Conservation (phyloP, 2,329 filamentous ascomycete species). For the Calonectria pseudoreteaudii region DNA sequence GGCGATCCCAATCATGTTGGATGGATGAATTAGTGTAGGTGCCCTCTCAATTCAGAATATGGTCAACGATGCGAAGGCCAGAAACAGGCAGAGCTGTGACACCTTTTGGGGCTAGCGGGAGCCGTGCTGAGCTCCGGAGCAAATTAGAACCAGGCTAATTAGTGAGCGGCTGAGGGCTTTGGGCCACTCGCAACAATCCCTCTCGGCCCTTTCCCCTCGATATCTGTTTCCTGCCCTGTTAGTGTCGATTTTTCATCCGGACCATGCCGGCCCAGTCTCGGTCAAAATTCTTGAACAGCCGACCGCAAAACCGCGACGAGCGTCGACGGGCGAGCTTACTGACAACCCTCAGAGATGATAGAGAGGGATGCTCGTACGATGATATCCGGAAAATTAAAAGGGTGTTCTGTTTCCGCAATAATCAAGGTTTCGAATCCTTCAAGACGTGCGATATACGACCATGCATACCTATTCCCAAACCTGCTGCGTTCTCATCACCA, state of each 20-base stretch:
- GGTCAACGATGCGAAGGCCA: neutral
- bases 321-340: neutral
- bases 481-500: neutral
- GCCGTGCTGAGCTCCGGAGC: neutral
- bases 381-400: neutral
- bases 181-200: neutral
- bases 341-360: neutral
- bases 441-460: neutral
- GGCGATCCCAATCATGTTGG: neutral
- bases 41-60: neutral
- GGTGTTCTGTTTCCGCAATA: neutral
- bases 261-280: neutral
- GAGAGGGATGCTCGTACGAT: neutral
- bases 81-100: neutral
- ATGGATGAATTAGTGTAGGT: neutral
- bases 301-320: neutral
- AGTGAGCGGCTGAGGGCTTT: neutral
- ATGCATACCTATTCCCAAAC: neutral
- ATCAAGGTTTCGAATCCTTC: neutral
- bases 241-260: constrained; percentile 4
- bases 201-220: constrained; percentile 7
- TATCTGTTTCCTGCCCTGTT: neutral
- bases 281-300: neutral
- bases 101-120: neutral
- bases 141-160: neutral